Conservation (phyloP, 164 flowering plant genomes). For the Aristolochia fimbriata region DNA sequence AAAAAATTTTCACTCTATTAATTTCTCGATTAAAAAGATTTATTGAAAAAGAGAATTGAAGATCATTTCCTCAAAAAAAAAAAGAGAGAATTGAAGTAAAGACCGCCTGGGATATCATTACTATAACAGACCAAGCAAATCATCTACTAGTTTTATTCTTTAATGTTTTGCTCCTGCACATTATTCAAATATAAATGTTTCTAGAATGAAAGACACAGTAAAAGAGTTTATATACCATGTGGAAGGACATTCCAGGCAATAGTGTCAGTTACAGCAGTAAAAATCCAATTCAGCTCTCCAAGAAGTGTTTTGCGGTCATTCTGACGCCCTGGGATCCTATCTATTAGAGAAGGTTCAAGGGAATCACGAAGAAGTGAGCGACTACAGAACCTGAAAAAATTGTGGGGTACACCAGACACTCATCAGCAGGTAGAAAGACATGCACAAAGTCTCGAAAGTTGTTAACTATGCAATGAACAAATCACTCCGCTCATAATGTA, state of each 20-base stretch:
- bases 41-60: too few relatives aligned
- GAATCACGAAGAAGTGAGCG: constrained; percentile 79
- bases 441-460: background rate
- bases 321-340: constrained; percentile 93
- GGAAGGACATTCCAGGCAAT: constrained; percentile 99
- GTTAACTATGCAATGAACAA: too few relatives aligned
- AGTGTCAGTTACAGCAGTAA: constrained; percentile 97
- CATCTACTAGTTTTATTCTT: too few relatives aligned
- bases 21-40: too few relatives aligned
- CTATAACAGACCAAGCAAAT: too few relatives aligned
- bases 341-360: constrained; percentile 62
- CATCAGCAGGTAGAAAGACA: background rate
- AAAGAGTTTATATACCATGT: constrained; percentile 44
- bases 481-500: too few relatives aligned
- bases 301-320: constrained; percentile 91
- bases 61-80: too few relatives aligned
- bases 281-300: constrained; percentile 98
- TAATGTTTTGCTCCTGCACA: too few relatives aligned
- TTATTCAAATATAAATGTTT: background rate
- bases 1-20: too few relatives aligned
- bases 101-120: too few relatives aligned
- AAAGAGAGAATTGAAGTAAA: too few relatives aligned
- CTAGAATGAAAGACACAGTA: background rate
- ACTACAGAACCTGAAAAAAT: constrained; percentile 58
- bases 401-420: background rate